phyloP scores from a whole-genome alignment of 2,329 filamentous ascomycete genomes.

The Penicillium griseofulvum region DNA sequence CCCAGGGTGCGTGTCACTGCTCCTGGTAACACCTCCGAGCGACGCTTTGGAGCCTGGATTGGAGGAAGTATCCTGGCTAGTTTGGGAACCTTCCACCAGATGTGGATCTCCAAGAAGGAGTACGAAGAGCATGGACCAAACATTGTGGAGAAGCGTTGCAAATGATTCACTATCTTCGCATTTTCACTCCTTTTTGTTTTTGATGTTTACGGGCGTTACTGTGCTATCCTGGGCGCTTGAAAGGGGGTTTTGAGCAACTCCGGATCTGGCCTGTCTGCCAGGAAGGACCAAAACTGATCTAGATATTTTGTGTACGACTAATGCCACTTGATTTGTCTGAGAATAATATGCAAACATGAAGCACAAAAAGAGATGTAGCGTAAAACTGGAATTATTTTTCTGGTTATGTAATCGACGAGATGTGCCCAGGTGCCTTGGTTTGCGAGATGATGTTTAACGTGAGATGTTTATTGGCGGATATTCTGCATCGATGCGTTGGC shows the following conservation, averaged over 20 bases:
- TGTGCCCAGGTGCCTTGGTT: too few species aligned
- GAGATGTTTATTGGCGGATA: background rate
- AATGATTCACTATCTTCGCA: conserved; percentile 49
- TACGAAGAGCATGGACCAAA: conserved; percentile 90
- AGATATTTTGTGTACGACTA: conserved; percentile 14
- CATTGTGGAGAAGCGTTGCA: conserved; percentile 95
- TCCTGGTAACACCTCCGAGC: conserved; percentile 78
- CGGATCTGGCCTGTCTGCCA: conserved; percentile 9
- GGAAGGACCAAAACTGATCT: conserved; percentile 11
- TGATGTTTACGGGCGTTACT: conserved; percentile 11
- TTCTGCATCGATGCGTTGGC: conserved; percentile 6
- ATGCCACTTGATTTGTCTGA: conserved; percentile 7
- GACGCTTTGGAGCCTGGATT: conserved; percentile 92
- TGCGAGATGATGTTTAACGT: background rate
- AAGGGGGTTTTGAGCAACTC: conserved; percentile 8
- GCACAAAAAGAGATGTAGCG: background rate
- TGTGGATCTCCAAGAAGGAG: conserved; percentile 98
- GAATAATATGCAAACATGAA: background rate
- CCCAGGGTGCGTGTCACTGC: conserved; percentile 86
- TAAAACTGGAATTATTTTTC: too few species aligned
- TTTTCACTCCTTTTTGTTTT: background rate
- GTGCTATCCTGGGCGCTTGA: conserved; percentile 9
- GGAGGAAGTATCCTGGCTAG: conserved; percentile 94
- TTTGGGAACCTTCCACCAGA: conserved; percentile 96
- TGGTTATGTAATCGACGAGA: too few species aligned